Base-by-base conservation (phyloP, 2,329 filamentous ascomycete genomes). In the Botrytis paeoniae region DNA sequence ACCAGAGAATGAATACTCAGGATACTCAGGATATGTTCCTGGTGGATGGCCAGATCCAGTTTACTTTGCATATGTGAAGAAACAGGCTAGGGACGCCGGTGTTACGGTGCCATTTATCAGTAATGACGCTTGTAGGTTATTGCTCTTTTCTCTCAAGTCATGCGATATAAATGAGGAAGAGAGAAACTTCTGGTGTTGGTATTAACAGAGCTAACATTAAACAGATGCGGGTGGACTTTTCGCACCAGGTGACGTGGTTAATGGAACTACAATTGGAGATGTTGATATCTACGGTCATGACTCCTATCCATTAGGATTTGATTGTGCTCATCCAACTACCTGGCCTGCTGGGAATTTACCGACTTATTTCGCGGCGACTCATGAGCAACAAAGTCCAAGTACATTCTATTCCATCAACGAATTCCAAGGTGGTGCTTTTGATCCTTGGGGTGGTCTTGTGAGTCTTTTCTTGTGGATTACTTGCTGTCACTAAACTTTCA, bases 1-100 rank as follows among this genome's bases (percentile, higher is more conserved):
- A 80, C 91, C 92, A 0, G 93, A 97, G 80, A 97, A 96, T 75
- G 93, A 96, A 80, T 95, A 95, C 79, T 89, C 87, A 1, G 81
- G 83, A 29, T 85, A 84, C 1, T 82, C 83, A 25, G 82, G 82
- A 6, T 83, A 83, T 3, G 83, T 86, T n/a, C 80, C 82, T 4
- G 81, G 82, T 0, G 81, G 83, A 3, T 93, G 91, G 76, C 91
- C 91, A 0, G 89, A 93, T 77, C 85, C 86, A 0, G 84, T 86
- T 0, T 96, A 95, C 79, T 89, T 95, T 81, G 85, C 89, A 72
- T 90, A 91, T 75, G 89, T 95, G 9, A 87, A 91, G 63, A 85
- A 93, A 45, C 91, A 93, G 78, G 88, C 89, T 32, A 85, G 88
- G 18, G 84, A 89, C 60, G 89, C 89, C 0, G 92, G 92, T 0